Percentiles rank a stretch among this genome's conserved stretches.
Conservation (phyloP, 345 rosid genomes). For the Citrus mangshanensis region DNA sequence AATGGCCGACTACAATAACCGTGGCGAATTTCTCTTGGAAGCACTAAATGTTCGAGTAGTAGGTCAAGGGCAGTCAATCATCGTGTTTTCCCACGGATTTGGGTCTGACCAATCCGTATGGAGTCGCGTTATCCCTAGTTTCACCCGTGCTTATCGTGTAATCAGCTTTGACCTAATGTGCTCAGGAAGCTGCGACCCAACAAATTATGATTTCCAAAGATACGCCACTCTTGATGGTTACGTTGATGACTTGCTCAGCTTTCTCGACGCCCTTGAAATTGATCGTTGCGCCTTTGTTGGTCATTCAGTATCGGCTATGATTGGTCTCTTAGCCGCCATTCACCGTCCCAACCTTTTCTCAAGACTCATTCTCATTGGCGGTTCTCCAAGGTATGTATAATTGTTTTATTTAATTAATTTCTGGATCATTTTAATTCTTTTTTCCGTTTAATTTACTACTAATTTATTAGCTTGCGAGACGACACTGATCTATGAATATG, state of each 20-base stretch:
- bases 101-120: slow-evolving; percentile 86
- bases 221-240: slow-evolving; percentile 64
- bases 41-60: slow-evolving; percentile 61
- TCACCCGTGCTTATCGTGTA: slow-evolving; percentile 41
- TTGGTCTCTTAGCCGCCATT: slow-evolving; percentile 70
- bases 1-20: background rate
- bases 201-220: slow-evolving; percentile 49
- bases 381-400: slow-evolving; percentile 59
- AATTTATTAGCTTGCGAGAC: too few relatives aligned
- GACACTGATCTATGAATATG: too few relatives aligned
- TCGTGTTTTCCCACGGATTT: slow-evolving; percentile 71
- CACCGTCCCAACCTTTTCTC: slow-evolving; percentile 68
- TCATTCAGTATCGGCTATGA: slow-evolving; percentile 85
- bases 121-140: slow-evolving; percentile 64
- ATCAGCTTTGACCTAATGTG: slow-evolving; percentile 73
- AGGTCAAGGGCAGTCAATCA: slow-evolving; percentile 58
- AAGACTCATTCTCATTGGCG: slow-evolving; percentile 67
- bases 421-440: too few relatives aligned
- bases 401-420: too few relatives aligned
- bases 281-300: slow-evolving; percentile 64
- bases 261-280: slow-evolving; percentile 57
- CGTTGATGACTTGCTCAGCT: slow-evolving; percentile 67
- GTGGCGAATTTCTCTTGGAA: slow-evolving; percentile 50
- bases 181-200: slow-evolving; percentile 73
- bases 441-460: too few relatives aligned